Conservation (phyloP, 108 stramenopile genomes). For the Nannochloropsis gaditana region DNA sequence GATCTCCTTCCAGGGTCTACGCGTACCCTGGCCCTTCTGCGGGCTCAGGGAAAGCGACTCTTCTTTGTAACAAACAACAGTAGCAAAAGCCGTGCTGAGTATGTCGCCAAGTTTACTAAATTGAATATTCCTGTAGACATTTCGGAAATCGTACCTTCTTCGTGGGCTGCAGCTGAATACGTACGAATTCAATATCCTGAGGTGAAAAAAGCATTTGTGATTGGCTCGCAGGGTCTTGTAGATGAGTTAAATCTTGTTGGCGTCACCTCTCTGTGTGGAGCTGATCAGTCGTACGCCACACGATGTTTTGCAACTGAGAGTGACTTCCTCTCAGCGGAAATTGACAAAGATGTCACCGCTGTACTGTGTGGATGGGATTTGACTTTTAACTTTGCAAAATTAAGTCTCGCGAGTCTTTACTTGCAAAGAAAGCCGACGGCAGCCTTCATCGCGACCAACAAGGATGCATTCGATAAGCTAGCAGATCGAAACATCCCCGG, state of each 20-base stretch:
- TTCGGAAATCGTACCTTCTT: conserved; percentile 68
- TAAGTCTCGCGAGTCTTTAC: conserved; percentile 65
- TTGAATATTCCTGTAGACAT: conserved; percentile 48
- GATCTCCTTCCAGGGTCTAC: conserved; percentile 61
- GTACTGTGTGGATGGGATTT: conserved; percentile 69
- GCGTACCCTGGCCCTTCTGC: conserved; percentile 55
- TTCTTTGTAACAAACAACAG: conserved; percentile 79
- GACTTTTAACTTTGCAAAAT: conserved; percentile 67
- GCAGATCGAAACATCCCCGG: conserved; percentile 64
- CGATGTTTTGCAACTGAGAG: conserved; percentile 57
- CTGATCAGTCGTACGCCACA: conserved; percentile 56
- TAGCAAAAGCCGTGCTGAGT: conserved; percentile 59
- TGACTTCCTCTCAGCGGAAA: conserved; percentile 36
- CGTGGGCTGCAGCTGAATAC: conserved; percentile 63
- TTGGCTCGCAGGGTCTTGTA: conserved; percentile 66
- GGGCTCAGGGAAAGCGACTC: conserved; percentile 58
- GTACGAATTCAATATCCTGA: conserved; percentile 39
- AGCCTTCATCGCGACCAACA: conserved; percentile 69
- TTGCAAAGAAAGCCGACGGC: conserved; percentile 63
- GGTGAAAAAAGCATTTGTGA: conserved; percentile 37
- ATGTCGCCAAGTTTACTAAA: conserved; percentile 59
- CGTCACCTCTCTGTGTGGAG: conserved; percentile 55
- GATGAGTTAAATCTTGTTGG: conserved; percentile 61
- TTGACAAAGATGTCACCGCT: conserved; percentile 61
- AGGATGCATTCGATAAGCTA: conserved; percentile 68